A percentile compares a stretch with the other conserved stretches of the same genome.
Conservation (phyloP, 176 grass and related monocot species). For the Elymus sibiricus region DNA sequence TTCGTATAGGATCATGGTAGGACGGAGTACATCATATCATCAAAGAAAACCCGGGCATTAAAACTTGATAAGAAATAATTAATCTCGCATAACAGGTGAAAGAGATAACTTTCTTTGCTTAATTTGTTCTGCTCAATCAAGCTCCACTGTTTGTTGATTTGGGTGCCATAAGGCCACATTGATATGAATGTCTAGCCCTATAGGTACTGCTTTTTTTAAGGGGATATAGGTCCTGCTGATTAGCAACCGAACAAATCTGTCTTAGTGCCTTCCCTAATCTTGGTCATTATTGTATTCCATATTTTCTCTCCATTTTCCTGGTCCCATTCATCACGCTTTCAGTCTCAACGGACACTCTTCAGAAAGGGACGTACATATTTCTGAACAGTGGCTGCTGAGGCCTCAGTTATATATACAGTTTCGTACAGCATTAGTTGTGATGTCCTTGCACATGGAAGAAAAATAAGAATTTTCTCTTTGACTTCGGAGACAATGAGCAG, state of each 20-base stretch:
- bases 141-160: conserved; percentile 33
- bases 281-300: conserved; percentile 31
- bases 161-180: conserved; percentile 24
- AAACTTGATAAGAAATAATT: conserved; percentile 2
- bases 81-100: conserved; percentile 21
- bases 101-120: conserved; percentile 14
- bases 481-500: conserved; percentile 28
- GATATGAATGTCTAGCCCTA: conserved; percentile 15
- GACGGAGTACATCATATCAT: conserved; percentile 5
- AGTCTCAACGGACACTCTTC: conserved; percentile 6
- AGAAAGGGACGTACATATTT: conserved; percentile 20
- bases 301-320: conserved; percentile 36
- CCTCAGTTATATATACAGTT: conserved; percentile 17
- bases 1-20: conserved; percentile 40
- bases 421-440: conserved; percentile 43
- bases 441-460: conserved; percentile 26
- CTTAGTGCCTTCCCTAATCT: conserved; percentile 13
- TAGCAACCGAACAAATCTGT: conserved; percentile 31
- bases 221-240: neutral
- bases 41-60: conserved; percentile 5
- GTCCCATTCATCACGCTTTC: conserved; percentile 23
- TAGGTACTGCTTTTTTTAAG: neutral
- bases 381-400: conserved; percentile 37
- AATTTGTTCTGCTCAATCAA: neutral
- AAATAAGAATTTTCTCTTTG: conserved; percentile 24